Conservation (phyloP, 805 yeast species). For the Maudiozyma bulderi region DNA sequence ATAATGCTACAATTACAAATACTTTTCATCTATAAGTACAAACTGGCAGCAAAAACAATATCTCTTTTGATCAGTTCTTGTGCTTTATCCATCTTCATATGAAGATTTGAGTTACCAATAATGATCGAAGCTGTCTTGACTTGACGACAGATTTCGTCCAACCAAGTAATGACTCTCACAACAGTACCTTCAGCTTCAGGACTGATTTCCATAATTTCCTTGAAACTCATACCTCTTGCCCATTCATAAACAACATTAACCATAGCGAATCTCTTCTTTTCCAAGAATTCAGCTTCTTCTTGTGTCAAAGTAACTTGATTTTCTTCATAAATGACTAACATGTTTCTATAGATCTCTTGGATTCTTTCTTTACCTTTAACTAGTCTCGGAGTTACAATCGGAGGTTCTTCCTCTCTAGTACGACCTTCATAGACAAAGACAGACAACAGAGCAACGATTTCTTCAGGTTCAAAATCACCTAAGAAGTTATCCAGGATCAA, state of each 20-base stretch:
- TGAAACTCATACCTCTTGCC: constrained; percentile 91
- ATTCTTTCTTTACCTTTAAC: constrained; percentile 63
- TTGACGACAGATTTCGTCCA: constrained; percentile 92
- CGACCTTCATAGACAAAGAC: constrained; percentile 88
- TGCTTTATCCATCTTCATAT: constrained; percentile 81
- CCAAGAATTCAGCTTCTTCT: constrained; percentile 79
- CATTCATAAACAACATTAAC: constrained; percentile 95
- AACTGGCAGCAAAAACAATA: constrained; percentile 92
- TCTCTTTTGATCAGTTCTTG: constrained; percentile 94
- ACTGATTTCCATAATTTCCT: constrained; percentile 81
- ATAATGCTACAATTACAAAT: background rate
- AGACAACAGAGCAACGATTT: constrained; percentile 88
- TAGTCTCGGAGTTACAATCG: constrained; percentile 63
- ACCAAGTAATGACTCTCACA: constrained; percentile 86
- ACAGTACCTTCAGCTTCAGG: constrained; percentile 93
- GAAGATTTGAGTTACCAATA: constrained; percentile 86
- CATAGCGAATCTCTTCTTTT: constrained; percentile 76
- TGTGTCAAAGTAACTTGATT: constrained; percentile 68
- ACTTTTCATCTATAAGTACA: constrained; percentile 47
- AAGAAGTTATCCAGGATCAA: constrained; percentile 82
- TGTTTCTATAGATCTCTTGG: constrained; percentile 54
- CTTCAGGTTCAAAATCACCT: constrained; percentile 90
- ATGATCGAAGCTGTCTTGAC: constrained; percentile 89
- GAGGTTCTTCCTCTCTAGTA: constrained; percentile 51
- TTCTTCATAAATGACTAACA: constrained; percentile 50